These are phyloP conservation scores for Phytopythium chamaehyphon DNA, from an alignment of 352 stramenopile species.

Conservation along the genomic window DNA sequence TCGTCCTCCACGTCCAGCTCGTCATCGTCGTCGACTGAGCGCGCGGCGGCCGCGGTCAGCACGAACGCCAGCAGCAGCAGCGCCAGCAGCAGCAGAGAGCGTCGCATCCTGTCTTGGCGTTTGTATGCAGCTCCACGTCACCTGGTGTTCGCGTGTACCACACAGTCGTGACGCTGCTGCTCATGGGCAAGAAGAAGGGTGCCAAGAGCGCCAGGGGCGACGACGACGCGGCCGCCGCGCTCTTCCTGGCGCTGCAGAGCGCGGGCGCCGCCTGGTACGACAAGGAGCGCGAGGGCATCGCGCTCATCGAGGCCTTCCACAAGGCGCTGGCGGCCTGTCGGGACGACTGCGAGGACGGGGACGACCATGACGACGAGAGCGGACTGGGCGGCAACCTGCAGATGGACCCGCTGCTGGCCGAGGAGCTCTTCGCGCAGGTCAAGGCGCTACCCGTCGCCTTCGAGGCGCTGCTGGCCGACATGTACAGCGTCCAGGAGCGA, in stretches of 20 bases:
- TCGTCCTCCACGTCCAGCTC: conserved; percentile 4
- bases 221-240: conserved; percentile 6
- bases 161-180: no score
- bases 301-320: conserved; percentile 64
- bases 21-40: not conserved
- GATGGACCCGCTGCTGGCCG: conserved; percentile 65
- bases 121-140: not conserved
- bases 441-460: conserved; percentile 43
- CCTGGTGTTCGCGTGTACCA: not conserved
- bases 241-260: conserved; percentile 43
- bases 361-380: not conserved
- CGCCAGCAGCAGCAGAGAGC: conserved; percentile 1
- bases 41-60: not conserved
- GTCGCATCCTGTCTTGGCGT: not conserved
- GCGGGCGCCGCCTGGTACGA: conserved; percentile 47
- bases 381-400: conserved; percentile 25
- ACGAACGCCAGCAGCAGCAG: conserved; percentile 25
- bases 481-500: conserved; percentile 47
- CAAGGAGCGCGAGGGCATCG: conserved; percentile 63
- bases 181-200: conserved; percentile 47
- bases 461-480: conserved; percentile 44
- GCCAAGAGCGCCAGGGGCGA: not conserved
- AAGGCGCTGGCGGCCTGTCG: conserved; percentile 46
- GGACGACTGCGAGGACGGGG: conserved; percentile 12
- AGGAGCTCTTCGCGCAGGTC: conserved; percentile 66